phyloP scores from a whole-genome alignment of 352 stramenopile species.

The Phytophthora kernoviae region DNA sequence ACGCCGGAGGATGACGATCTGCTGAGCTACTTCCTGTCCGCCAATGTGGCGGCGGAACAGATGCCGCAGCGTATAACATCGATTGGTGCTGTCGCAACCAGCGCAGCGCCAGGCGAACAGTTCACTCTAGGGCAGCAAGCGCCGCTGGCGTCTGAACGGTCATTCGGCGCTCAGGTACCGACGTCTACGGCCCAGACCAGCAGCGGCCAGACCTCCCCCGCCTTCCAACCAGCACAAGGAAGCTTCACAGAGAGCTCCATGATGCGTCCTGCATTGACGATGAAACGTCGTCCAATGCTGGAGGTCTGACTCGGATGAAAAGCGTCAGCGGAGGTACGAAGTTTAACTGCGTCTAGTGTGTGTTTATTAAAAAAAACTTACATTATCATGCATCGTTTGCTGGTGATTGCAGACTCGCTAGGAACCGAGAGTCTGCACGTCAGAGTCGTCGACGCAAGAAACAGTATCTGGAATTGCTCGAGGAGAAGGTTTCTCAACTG shows the following conservation, averaged over 20 bases:
- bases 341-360: neutral
- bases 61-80: constrained; percentile 34
- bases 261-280: constrained; percentile 62
- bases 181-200: constrained; percentile 5
- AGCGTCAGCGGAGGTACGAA: constrained; percentile 74
- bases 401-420: constrained; percentile 58
- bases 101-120: constrained; percentile 17
- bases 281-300: constrained; percentile 43
- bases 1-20: constrained; percentile 87
- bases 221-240: constrained; percentile 54
- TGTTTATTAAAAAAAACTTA: too few species aligned
- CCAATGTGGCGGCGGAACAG: constrained; percentile 69
- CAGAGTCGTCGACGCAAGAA: constrained; percentile 91
- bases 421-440: constrained; percentile 88
- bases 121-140: constrained; percentile 43
- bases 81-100: constrained; percentile 12
- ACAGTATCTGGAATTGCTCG: constrained; percentile 87
- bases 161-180: constrained; percentile 32
- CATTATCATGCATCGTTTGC: too few species aligned
- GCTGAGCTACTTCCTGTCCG: constrained; percentile 87
- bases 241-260: constrained; percentile 67
- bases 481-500: constrained; percentile 89
- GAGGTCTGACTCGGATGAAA: constrained; percentile 69
- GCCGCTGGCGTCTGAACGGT: constrained; percentile 31
- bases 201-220: constrained; percentile 15